A percentile compares a stretch with the other conserved stretches of the same genome.
phyloP scores from a whole-genome alignment of 768 basidiomycete species.

The Boletus pseudopeckii region DNA sequence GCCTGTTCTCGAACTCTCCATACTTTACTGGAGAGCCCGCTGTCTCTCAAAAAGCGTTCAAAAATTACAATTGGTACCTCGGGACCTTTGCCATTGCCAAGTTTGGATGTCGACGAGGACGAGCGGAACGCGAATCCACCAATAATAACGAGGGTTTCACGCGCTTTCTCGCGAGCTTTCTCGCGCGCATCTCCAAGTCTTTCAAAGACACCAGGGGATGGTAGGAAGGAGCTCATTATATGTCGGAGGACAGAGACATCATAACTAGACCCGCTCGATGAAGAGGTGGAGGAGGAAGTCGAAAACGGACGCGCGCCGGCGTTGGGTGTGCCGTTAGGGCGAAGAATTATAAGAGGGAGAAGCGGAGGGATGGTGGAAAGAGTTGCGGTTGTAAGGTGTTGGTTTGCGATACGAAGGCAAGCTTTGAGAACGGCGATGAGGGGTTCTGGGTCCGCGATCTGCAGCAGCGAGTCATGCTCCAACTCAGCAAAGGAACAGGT shows the following conservation, averaged over 20 bases:
- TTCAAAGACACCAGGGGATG: slow-evolving; percentile 75
- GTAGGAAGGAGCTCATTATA: slow-evolving; percentile 63
- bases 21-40: slow-evolving; percentile 74
- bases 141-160: slow-evolving; percentile 70
- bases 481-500: slow-evolving; percentile 13
- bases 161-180: slow-evolving; percentile 66
- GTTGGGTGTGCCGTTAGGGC: slow-evolving; percentile 27
- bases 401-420: slow-evolving; percentile 76
- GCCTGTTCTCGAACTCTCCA: slow-evolving; percentile 88
- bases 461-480: slow-evolving; percentile 10
- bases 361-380: slow-evolving; percentile 65
- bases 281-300: slow-evolving; percentile 52
- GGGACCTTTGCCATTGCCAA: slow-evolving; percentile 53
- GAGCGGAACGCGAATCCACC: slow-evolving; percentile 69
- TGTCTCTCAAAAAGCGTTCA: slow-evolving; percentile 69
- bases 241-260: slow-evolving; percentile 64
- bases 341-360: slow-evolving; percentile 58
- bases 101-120: slow-evolving; percentile 44
- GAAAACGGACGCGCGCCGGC: slow-evolving; percentile 39
- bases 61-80: slow-evolving; percentile 70
- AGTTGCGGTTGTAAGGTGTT: slow-evolving; percentile 76
- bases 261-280: slow-evolving; percentile 39
- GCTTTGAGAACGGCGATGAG: slow-evolving; percentile 68
- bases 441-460: slow-evolving; percentile 74
- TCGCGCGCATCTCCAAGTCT: slow-evolving; percentile 78